phyloP scores from a whole-genome alignment of 148 eudicot species.

The Heliamphora exappendiculata region DNA sequence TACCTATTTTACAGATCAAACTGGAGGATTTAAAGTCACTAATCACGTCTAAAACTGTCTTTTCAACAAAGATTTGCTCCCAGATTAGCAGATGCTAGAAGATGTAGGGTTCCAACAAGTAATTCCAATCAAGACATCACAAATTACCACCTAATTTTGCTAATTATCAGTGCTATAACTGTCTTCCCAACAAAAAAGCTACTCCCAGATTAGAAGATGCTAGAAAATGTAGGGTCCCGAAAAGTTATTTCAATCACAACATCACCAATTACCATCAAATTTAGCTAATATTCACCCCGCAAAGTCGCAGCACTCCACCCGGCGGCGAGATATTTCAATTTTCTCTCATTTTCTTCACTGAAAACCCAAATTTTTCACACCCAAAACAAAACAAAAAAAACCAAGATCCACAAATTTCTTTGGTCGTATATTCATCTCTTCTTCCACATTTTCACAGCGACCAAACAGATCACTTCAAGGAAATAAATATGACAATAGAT shows the following conservation, averaged over 20 bases:
- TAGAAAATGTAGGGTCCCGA: neutral
- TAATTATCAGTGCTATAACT: neutral
- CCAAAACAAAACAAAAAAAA: no score
- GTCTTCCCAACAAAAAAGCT: no score
- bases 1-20: neutral
- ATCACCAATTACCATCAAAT: neutral
- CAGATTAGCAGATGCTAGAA: neutral
- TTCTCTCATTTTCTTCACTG: neutral
- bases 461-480: neutral
- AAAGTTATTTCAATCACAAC: neutral
- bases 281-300: neutral
- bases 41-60: slow-evolving; percentile 8
- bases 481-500: neutral
- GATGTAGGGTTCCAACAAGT: neutral
- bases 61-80: neutral
- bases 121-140: neutral
- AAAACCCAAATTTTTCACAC: neutral
- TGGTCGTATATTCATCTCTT: neutral
- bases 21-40: neutral
- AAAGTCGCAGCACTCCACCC: no score
- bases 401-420: neutral
- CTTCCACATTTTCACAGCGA: slow-evolving; percentile 1
- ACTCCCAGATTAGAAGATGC: neutral
- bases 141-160: neutral
- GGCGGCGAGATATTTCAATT: neutral